phyloP scores from a whole-genome alignment of 768 basidiomycete species.

The Sporobolomyces roseus region DNA sequence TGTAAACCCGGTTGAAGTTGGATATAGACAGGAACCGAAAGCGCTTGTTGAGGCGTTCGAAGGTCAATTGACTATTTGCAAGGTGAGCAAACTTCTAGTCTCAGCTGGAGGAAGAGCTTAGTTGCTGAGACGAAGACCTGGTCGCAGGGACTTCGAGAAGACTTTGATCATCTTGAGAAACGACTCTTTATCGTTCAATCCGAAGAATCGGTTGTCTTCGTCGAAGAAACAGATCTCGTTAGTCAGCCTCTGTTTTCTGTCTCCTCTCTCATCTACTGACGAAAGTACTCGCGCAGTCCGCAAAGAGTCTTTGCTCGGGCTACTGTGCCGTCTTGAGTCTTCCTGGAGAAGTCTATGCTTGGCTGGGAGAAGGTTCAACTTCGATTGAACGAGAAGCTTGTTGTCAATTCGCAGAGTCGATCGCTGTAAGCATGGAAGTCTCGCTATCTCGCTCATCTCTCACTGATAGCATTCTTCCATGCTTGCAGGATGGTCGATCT shows the following conservation, averaged over 20 bases:
- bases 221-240: constrained; percentile 31
- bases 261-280: no score
- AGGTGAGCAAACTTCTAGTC: no score
- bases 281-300: background rate
- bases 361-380: constrained; percentile 28
- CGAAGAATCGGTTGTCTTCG: constrained; percentile 10
- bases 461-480: background rate
- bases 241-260: background rate
- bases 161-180: constrained; percentile 29
- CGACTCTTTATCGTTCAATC: constrained; percentile 12
- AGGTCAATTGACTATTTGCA: constrained; percentile 27
- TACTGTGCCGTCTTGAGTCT: constrained; percentile 14
- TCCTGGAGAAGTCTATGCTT: constrained; percentile 33
- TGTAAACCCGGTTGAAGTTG: background rate
- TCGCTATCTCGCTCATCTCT: background rate
- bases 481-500: constrained; percentile 15
- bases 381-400: constrained; percentile 17
- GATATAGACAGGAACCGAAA: constrained; percentile 1
- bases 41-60: constrained; percentile 26
- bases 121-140: no score
- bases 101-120: no score
- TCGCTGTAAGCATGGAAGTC: constrained; percentile 17
- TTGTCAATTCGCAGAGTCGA: constrained; percentile 26
- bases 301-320: constrained; percentile 28
- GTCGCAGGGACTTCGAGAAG: constrained; percentile 24